Percentiles rank a stretch among this genome's conserved stretches.
These are phyloP conservation scores for Aschersonia sp. DNA, from an alignment of 2,329 filamentous ascomycete genomes.

Conservation along the genomic window DNA sequence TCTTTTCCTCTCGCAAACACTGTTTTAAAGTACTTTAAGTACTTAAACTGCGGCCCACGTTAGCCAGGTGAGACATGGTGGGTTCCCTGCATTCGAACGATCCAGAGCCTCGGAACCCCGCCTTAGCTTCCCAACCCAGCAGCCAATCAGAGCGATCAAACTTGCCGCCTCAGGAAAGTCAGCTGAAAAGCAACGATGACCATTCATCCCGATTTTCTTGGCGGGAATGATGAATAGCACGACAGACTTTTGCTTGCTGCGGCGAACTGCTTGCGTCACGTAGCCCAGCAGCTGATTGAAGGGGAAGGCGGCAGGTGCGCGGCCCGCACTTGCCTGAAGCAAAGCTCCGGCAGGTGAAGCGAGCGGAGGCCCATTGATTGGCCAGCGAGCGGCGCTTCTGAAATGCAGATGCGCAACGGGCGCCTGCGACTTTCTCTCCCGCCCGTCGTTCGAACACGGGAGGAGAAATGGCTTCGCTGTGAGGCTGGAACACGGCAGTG, in stretches of 20 bases:
- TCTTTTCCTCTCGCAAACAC: too few relatives aligned
- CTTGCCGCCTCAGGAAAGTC: neutral
- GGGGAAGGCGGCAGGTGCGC: neutral
- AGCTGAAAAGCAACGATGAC: neutral
- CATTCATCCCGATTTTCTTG: too few relatives aligned
- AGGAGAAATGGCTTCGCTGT: too few relatives aligned
- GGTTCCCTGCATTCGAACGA: too few relatives aligned
- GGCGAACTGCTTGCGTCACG: too few relatives aligned
- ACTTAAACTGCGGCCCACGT: too few relatives aligned
- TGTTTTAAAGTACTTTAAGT: too few relatives aligned
- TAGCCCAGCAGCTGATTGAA: neutral
- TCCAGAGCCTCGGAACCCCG: too few relatives aligned
- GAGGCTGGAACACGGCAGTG: too few relatives aligned
- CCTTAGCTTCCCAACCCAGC: neutral
- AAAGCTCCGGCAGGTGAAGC: constrained; percentile 4
- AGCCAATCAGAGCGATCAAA: neutral
- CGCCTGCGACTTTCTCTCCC: neutral
- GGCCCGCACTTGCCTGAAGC: constrained; percentile 1
- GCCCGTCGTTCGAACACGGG: neutral
- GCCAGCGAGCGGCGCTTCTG: constrained; percentile 3
- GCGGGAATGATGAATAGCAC: too few relatives aligned
- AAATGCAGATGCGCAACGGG: constrained; percentile 1
- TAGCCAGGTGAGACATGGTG: too few relatives aligned
- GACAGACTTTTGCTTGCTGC: too few relatives aligned
- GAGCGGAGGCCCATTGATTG: constrained; percentile 11